Evolutionary conservation across 257 asterid genomes (phyloP).

Genomic region (Primulina huaijiensis): DNA sequence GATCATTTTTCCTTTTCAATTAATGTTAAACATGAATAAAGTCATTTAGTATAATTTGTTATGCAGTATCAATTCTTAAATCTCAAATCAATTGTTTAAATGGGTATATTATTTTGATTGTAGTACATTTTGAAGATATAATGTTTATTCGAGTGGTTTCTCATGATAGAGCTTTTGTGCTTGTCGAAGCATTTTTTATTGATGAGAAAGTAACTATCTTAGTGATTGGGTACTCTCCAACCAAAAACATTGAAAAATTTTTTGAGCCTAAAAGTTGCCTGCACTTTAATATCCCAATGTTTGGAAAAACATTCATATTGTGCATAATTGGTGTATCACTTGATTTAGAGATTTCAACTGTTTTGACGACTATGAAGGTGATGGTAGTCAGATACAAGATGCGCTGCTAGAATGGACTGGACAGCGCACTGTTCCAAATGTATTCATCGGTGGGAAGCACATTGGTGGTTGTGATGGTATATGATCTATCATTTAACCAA

Average conservation of each 20-base stretch:
- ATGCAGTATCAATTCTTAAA: too few relatives aligned
- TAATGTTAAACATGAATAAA: too few relatives aligned
- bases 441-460: slow-evolving; percentile 82
- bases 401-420: slow-evolving; percentile 71
- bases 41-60: too few relatives aligned
- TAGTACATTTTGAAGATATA: not conserved
- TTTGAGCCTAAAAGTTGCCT: not conserved
- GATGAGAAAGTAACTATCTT: not conserved
- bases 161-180: not conserved
- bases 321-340: not conserved
- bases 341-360: slow-evolving; percentile 6
- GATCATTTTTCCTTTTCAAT: too few relatives aligned
- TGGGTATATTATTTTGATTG: too few relatives aligned
- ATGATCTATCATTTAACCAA: not conserved
- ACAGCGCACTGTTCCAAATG: slow-evolving; percentile 84
- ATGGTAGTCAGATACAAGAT: slow-evolving; percentile 73
- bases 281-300: not conserved
- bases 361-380: slow-evolving; percentile 42
- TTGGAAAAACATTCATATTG: not conserved
- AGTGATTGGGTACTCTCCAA: not conserved
- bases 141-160: not conserved
- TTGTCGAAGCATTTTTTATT: not conserved
- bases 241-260: not conserved
- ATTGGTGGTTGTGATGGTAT: slow-evolving; percentile 92
- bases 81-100: too few relatives aligned